Conservation (phyloP, 2,329 filamentous ascomycete species). For the Acephala macrosclerotiorum region DNA sequence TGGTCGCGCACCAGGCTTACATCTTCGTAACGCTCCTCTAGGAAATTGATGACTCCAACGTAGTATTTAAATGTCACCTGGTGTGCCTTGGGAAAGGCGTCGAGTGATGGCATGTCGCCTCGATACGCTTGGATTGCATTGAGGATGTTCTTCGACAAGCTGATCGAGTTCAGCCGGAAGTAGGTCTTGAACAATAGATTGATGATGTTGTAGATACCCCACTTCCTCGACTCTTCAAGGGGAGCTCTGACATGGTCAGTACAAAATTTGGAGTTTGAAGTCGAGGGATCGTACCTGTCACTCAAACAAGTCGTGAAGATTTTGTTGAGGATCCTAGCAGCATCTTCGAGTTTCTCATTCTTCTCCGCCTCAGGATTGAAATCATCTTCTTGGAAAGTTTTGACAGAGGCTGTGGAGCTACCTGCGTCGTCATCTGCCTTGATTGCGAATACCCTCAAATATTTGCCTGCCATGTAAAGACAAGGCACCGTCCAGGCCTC, state of each 20-base stretch:
- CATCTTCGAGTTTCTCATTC: conserved; percentile 88
- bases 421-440: conserved; percentile 78
- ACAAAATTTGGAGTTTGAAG: conserved; percentile 2
- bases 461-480: conserved; percentile 86
- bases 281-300: conserved; percentile 70
- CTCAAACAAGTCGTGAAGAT: conserved; percentile 91
- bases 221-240: conserved; percentile 91
- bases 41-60: conserved; percentile 88
- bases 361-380: conserved; percentile 78
- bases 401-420: conserved; percentile 43
- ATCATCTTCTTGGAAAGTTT: conserved; percentile 74
- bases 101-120: conserved; percentile 81
- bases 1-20: conserved; percentile 51
- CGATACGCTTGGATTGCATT: conserved; percentile 80
- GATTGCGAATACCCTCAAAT: conserved; percentile 87
- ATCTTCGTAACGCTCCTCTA: conserved; percentile 91
- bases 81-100: conserved; percentile 86
- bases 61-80: conserved; percentile 97
- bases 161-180: conserved; percentile 91
- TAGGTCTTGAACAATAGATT: conserved; percentile 98
- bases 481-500: conserved; percentile 93
- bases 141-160: conserved; percentile 89
- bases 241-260: conserved; percentile 64
- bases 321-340: conserved; percentile 86
- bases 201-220: conserved; percentile 95